These are phyloP conservation scores for Cyberlindnera mrakii DNA, from an alignment of 805 yeast species.

Conservation along the genomic window DNA sequence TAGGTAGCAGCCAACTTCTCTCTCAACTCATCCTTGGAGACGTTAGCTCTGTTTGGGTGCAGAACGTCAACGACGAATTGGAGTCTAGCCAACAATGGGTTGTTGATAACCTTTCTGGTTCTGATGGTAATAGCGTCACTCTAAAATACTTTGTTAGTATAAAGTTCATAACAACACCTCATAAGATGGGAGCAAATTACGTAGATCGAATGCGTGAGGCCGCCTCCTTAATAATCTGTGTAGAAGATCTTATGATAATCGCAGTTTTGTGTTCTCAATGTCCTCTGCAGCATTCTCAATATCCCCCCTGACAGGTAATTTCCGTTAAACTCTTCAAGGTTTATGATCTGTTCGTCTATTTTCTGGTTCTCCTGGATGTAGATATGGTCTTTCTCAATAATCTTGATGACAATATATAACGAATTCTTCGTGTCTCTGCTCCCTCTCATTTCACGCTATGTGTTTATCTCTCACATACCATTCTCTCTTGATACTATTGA, in stretches of 20 bases:
- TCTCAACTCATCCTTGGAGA: constrained; percentile 98
- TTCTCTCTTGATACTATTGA: constrained; percentile 12
- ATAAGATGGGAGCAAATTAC: neutral
- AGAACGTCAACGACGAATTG: constrained; percentile 99
- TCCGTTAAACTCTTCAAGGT: too few species aligned
- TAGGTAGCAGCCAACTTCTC: constrained; percentile 83
- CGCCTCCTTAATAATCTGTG: too few species aligned
- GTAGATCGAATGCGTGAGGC: neutral
- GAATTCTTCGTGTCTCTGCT: too few species aligned
- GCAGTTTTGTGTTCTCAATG: too few species aligned
- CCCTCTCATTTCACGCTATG: neutral
- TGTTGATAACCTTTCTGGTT: constrained; percentile 97
- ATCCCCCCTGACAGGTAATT: too few species aligned
- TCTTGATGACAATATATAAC: too few species aligned
- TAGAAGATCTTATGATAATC: too few species aligned
- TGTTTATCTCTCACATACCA: constrained; percentile 9
- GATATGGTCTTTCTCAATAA: too few species aligned
- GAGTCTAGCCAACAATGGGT: constrained; percentile 99
- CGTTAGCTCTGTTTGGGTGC: constrained; percentile 99
- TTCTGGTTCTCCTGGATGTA: too few species aligned
- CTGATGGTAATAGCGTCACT: constrained; percentile 99
- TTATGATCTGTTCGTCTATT: too few species aligned
- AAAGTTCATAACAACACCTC: neutral
- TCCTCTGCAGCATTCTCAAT: too few species aligned
- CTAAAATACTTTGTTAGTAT: constrained; percentile 34